Evolutionary conservation across 192 early-diverging fungal species (phyloP).

Genomic region (Backusella australiensis): DNA sequence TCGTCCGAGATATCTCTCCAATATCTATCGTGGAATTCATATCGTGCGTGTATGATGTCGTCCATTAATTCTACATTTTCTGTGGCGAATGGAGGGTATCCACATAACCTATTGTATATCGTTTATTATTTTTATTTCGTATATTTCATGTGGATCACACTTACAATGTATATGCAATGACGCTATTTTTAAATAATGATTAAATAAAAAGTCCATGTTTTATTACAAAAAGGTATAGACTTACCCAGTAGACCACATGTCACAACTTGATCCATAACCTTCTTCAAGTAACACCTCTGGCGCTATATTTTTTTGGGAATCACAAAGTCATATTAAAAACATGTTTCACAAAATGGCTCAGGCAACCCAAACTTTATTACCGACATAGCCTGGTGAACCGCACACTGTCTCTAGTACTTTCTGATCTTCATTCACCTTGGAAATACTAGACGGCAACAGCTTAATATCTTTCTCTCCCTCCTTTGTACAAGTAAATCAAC

Average conservation of each 20-base stretch:
- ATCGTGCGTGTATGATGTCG: constrained; percentile 60
- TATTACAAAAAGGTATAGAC: background rate
- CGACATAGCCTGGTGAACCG: constrained; percentile 80
- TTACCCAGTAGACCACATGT: constrained; percentile 89
- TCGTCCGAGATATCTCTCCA: constrained; percentile 83
- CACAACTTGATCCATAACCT: constrained; percentile 85
- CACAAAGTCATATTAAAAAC: background rate
- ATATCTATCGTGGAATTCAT: constrained; percentile 70
- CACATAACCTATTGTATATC: constrained; percentile 52
- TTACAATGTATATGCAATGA: constrained; percentile 85
- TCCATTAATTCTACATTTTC: constrained; percentile 52
- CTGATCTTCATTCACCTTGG: constrained; percentile 59
- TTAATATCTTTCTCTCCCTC: background rate
- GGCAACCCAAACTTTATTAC: constrained; percentile 1
- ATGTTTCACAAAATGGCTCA: background rate
- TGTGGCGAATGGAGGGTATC: constrained; percentile 74
- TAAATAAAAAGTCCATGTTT: background rate
- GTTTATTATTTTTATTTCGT: background rate
- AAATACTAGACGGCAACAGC: constrained; percentile 45
- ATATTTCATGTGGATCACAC: constrained; percentile 6
- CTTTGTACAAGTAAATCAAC: background rate
- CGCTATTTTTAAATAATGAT: constrained; percentile 35
- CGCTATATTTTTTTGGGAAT: constrained; percentile 41
- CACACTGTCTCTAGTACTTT: constrained; percentile 75
- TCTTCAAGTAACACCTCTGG: constrained; percentile 81